phyloP scores from a whole-genome alignment of 2,329 filamentous ascomycete genomes.

The Trichophyton equinum region DNA sequence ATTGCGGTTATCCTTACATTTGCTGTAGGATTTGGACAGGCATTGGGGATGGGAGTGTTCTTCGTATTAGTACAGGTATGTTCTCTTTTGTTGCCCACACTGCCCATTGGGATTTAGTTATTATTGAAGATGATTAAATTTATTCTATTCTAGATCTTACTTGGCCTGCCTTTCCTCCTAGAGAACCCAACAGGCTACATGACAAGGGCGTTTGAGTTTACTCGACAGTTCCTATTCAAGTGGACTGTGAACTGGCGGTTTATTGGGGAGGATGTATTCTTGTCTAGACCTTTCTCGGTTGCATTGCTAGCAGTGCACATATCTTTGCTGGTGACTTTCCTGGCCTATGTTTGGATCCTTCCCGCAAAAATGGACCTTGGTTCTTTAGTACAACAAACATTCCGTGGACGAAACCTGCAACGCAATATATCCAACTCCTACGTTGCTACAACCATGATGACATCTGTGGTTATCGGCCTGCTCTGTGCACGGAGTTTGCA shows the following conservation, averaged over 20 bases:
- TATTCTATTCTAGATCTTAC: conserved; percentile 32
- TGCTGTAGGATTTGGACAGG: conserved; percentile 52
- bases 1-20: conserved; percentile 66
- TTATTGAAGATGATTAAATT: not conserved
- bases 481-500: conserved; percentile 79
- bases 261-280: conserved; percentile 68
- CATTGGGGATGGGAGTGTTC: conserved; percentile 55
- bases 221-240: conserved; percentile 82
- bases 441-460: conserved; percentile 63
- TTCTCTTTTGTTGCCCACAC: conserved; percentile 15
- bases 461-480: conserved; percentile 65
- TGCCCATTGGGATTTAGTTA: not conserved
- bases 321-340: conserved; percentile 53
- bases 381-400: conserved; percentile 41
- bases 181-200: conserved; percentile 60
- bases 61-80: conserved; percentile 66
- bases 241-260: conserved; percentile 99
- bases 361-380: conserved; percentile 49
- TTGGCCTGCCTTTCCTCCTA: conserved; percentile 54
- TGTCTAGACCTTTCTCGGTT: conserved; percentile 57
- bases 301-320: conserved; percentile 54
- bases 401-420: conserved; percentile 44
- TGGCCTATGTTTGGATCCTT: conserved; percentile 56
- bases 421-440: conserved; percentile 55
- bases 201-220: conserved; percentile 76